These are phyloP conservation scores for Craspedostauros australis DNA, from an alignment of 108 stramenopile genomes.

Conservation along the genomic window DNA sequence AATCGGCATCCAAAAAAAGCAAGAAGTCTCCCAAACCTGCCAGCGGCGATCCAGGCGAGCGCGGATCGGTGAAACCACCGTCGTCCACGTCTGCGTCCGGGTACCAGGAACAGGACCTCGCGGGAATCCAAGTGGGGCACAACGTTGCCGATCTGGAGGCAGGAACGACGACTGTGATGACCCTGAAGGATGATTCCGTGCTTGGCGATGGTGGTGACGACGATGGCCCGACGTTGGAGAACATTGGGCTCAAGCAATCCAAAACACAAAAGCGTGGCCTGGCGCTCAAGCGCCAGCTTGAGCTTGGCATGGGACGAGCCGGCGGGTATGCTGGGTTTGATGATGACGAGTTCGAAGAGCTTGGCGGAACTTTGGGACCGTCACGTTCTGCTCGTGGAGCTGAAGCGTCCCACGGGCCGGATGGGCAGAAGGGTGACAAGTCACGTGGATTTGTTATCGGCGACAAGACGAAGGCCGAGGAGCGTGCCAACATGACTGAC, in stretches of 20 bases:
- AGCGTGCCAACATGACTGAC: constrained; percentile 19
- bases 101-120: constrained; percentile 54
- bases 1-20: constrained; percentile 4
- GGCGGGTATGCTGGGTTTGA: constrained; percentile 90
- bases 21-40: too few species aligned
- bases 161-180: constrained; percentile 65
- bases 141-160: constrained; percentile 38
- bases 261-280: constrained; percentile 41
- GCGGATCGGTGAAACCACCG: too few species aligned
- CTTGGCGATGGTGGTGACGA: constrained; percentile 46
- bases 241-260: constrained; percentile 40
- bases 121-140: constrained; percentile 70
- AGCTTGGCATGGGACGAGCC: constrained; percentile 72
- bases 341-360: constrained; percentile 88
- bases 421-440: not conserved
- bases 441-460: constrained; percentile 60
- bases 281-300: constrained; percentile 55
- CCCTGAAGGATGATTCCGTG: constrained; percentile 62
- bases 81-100: not conserved
- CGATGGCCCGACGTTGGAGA: constrained; percentile 50
- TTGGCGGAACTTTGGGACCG: constrained; percentile 55
- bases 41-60: not conserved
- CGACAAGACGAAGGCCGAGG: constrained; percentile 4
- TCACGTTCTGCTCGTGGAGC: constrained; percentile 18
- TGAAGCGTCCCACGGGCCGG: not conserved